Evolutionary conservation across 1,139 yeast species (phyloP), one percentile per base, ranked within the genome.

Genomic region (Lodderomyces jiufengensis): DNA sequence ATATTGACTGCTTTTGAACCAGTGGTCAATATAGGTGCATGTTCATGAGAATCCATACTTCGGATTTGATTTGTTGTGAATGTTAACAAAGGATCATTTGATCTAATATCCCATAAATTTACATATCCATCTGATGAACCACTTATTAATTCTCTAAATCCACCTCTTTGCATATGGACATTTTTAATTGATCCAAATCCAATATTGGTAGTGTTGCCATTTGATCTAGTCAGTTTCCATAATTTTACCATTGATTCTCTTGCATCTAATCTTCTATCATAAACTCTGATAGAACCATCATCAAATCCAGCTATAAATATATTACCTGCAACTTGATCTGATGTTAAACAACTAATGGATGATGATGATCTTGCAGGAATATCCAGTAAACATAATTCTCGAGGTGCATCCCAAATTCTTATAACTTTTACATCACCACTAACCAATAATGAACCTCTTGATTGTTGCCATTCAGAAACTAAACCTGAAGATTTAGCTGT

Each of bases 301-400:
- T 84, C 90, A 59, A 92, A 94, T 0, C 98, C 98, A 7, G 95
- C 92, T 25, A 86, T 79, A 48, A 92, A 78, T 2, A 87, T 73
- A 51, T 90, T 83, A n/a, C 98, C 97, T 0, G 95, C 87, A 9
- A 92, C 92, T 56, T 92, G 97, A 53, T 92, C 99, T 0, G 97
- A 87, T 0, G 97, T 88, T 38, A 92, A 67, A 0, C 95, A 74
- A 0, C 96, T 84, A 38, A 92, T 84, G 9, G 94, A 80, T n/a
- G 94, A 80, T 0, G 95, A 80, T 0, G 96, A 85, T 40, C 96
- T 71, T 0, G 95, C 95, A 0, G 97, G 96, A 34, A 92, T 83
- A 52, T 90, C 97, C 21, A 78, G 78, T 36, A 85, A 70, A 54
- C 96, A 84, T 37, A 84, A 68, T 54, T 92, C 99, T 29, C 97